Evolutionary conservation across 345 rosid species (phyloP).

Genomic region (Gossypium turneri): DNA sequence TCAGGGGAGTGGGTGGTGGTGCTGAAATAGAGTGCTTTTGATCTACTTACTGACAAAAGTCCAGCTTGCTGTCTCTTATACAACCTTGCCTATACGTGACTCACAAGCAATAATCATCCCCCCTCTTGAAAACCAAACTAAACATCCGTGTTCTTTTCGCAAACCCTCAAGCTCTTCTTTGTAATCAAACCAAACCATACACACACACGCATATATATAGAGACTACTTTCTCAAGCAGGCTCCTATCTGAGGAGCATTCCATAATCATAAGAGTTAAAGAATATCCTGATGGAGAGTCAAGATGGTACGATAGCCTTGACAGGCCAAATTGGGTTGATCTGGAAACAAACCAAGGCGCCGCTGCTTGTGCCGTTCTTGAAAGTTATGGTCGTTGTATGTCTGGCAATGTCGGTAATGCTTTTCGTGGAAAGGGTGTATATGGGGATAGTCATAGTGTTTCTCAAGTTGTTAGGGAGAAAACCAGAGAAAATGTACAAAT

Average conservation of each 20-base stretch:
- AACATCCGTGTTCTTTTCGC: conserved; percentile 25
- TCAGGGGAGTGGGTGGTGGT: conserved; percentile 25
- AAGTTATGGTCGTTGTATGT: conserved; percentile 40
- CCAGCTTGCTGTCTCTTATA: conserved; percentile 19
- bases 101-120: conserved; percentile 39
- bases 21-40: conserved; percentile 21
- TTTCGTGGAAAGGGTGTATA: conserved; percentile 53
- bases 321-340: conserved; percentile 30
- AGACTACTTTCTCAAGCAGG: background rate
- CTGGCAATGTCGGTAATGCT: conserved; percentile 54
- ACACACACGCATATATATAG: background rate
- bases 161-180: conserved; percentile 7
- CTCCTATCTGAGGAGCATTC: background rate
- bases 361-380: conserved; percentile 48
- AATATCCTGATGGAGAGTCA: conserved; percentile 9
- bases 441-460: conserved; percentile 44
- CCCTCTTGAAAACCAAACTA: background rate
- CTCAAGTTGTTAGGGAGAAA: conserved; percentile 40
- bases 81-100: conserved; percentile 38
- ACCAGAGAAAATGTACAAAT: conserved; percentile 50
- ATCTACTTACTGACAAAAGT: conserved; percentile 26
- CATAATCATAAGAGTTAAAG: background rate
- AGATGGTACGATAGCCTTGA: background rate
- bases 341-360: conserved; percentile 53
- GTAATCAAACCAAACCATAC: background rate